Evolutionary conservation across 129 eudicot genomes (phyloP).

Genomic region (Centella asiatica): DNA sequence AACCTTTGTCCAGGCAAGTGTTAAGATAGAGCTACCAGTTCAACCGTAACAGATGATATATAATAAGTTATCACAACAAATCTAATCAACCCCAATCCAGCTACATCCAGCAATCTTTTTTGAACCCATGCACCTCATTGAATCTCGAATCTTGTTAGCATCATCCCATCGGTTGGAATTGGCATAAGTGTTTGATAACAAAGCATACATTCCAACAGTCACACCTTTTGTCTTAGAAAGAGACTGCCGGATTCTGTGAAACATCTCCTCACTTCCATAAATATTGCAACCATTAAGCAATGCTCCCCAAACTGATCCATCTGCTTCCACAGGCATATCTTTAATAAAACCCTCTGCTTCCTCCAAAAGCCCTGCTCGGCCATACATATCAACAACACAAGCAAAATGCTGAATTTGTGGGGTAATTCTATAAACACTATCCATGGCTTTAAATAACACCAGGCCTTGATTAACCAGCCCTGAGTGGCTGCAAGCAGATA

Average conservation of each 20-base stretch:
- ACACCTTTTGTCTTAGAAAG: slow-evolving; percentile 18
- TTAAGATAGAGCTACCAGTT: too few species aligned
- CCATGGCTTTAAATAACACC: slow-evolving; percentile 5
- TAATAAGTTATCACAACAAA: too few species aligned
- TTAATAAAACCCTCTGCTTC: not conserved
- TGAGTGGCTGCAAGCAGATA: slow-evolving; percentile 22
- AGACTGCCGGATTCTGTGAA: slow-evolving; percentile 8
- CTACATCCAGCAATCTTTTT: slow-evolving; percentile 7
- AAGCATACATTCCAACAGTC: slow-evolving; percentile 24
- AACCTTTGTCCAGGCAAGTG: too few species aligned
- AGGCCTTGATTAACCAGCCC: slow-evolving; percentile 8
- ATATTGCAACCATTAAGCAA: slow-evolving; percentile 9
- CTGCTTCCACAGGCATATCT: slow-evolving; percentile 3
- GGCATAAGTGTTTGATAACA: slow-evolving; percentile 21
- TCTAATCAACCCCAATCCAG: slow-evolving; percentile 1
- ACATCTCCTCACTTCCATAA: slow-evolving; percentile 14
- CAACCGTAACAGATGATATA: too few species aligned
- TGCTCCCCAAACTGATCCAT: slow-evolving; percentile 9
- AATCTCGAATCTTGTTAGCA: slow-evolving; percentile 3
- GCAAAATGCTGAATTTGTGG: slow-evolving; percentile 4
- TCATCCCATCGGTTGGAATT: slow-evolving; percentile 8
- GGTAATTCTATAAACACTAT: not conserved
- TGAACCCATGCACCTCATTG: slow-evolving; percentile 5
- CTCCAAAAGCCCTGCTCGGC: slow-evolving; percentile 5
- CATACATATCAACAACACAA: slow-evolving; percentile 10